Evolutionary conservation across 495 filamentous ascomycete genomes (phyloP), one percentile per base, ranked within the genome.

Genomic region (Lasiosphaeria hispida): DNA sequence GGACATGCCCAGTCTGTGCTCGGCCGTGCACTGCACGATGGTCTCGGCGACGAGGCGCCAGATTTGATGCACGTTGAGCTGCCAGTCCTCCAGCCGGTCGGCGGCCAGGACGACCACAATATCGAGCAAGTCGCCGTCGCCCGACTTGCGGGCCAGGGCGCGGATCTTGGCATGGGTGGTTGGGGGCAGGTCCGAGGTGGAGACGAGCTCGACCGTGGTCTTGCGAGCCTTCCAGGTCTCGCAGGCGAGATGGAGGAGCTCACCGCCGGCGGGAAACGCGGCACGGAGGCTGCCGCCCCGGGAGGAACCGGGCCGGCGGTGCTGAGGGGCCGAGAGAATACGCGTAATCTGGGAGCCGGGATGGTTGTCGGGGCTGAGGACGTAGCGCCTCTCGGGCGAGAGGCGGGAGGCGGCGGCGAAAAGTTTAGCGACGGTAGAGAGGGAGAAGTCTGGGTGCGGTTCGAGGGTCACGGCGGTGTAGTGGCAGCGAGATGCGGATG

Each of bases 121-220:
- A 34, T 39, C 30, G 7, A 52, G 48, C 10, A 14, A 11, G n/a
- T n/a, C n/a, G n/a, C n/a, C n/a, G 35, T 52, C 34, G 33, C 48
- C 48, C 30, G 23, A 11, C n/a, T 37, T 36, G 33, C 48, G 30
- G 11, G 48, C 30, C 10, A 52, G 36, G 0, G 35, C 15, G 3
- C 48, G 23, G 48, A 52, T 37, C 34, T 52, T 52, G 48, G 34
- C 30, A 10, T 52, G 30, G 19, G 34, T 18, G 5, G n/a, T n/a
- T n/a, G 48, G 48, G 19, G 48, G 48, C 5, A 52, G 38, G 34
- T 52, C 48, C 9, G 23, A 8, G n/a, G 48, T 34, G 11, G 48
- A 52, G 23, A 52, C 34, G 15, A 52, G 48, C 48, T 52, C 48
- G 35, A 52, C 48, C 4, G 48, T 52, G 6, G 48, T 52, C 48